Conservation (phyloP, 2,329 filamentous ascomycete species). For the Claviceps arundinis region DNA sequence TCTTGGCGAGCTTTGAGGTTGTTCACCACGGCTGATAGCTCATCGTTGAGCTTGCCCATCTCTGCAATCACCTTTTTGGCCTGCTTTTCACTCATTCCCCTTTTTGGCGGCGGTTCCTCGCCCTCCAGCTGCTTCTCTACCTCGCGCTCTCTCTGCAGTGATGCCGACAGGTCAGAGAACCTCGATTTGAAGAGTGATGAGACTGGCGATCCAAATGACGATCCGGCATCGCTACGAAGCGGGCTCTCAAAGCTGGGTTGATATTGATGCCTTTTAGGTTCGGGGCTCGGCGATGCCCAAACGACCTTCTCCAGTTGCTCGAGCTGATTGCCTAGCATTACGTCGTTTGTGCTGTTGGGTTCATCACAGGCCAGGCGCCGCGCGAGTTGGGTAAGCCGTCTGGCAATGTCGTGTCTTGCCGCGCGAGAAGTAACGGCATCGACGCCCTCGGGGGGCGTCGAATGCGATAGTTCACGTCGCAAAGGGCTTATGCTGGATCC, state of each 20-base stretch:
- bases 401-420: conserved; percentile 31
- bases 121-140: conserved; percentile 14
- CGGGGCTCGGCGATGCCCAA: conserved; percentile 8
- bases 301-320: conserved; percentile 23
- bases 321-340: conserved; percentile 22
- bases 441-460: conserved; percentile 4
- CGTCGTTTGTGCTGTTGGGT: conserved; percentile 22
- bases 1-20: conserved; percentile 42
- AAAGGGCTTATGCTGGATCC: conserved; percentile 16
- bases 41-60: conserved; percentile 30
- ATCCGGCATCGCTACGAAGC: conserved; percentile 14
- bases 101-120: conserved; percentile 15
- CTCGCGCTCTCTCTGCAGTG: conserved; percentile 18
- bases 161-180: conserved; percentile 26
- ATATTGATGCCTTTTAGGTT: conserved; percentile 8
- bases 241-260: conserved; percentile 14
- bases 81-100: conserved; percentile 20
- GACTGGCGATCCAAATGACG: conserved; percentile 21
- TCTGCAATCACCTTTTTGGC: conserved; percentile 25
- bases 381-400: conserved; percentile 25
- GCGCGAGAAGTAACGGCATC: conserved; percentile 12
- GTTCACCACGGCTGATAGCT: conserved; percentile 34
- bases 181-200: conserved; percentile 24
- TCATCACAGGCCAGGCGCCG: conserved; percentile 23
- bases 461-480: conserved; percentile 13